These are phyloP conservation scores for Cucurbita moschata DNA, from an alignment of 306 rosid species.

Conservation along the genomic window DNA sequence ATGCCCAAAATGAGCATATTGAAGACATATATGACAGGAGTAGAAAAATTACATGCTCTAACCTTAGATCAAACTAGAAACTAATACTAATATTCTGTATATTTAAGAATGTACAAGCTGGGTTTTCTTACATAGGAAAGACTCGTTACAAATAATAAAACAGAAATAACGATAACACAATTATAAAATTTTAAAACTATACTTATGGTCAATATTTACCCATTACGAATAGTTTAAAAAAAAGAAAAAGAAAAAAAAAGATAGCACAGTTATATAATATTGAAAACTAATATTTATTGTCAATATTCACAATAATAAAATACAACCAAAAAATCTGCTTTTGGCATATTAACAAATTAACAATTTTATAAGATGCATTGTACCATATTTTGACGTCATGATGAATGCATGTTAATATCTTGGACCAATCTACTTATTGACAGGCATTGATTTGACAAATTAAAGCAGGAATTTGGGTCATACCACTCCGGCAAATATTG, in stretches of 20 bases:
- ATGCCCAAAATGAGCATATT: neutral
- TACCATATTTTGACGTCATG: neutral
- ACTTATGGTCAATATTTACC: neutral
- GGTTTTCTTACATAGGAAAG: neutral
- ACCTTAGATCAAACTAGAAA: neutral
- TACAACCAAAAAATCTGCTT: neutral
- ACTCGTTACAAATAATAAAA: neutral
- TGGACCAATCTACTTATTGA: neutral
- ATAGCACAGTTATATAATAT: neutral
- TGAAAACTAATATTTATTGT: neutral
- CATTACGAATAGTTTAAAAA: neutral
- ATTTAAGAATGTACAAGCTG: neutral
- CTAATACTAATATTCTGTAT: neutral
- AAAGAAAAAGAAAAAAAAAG: neutral
- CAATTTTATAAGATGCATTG: neutral
- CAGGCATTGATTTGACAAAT: neutral
- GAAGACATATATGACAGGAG: neutral
- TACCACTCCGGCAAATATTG: slow-evolving; percentile 49
- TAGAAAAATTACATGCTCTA: neutral
- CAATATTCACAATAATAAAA: neutral
- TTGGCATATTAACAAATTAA: neutral
- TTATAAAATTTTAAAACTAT: neutral
- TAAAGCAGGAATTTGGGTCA: slow-evolving; percentile 2
- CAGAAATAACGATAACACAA: neutral
- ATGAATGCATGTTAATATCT: neutral